phyloP scores from a whole-genome alignment of 352 stramenopile species.

The Pythium utonaiense region DNA sequence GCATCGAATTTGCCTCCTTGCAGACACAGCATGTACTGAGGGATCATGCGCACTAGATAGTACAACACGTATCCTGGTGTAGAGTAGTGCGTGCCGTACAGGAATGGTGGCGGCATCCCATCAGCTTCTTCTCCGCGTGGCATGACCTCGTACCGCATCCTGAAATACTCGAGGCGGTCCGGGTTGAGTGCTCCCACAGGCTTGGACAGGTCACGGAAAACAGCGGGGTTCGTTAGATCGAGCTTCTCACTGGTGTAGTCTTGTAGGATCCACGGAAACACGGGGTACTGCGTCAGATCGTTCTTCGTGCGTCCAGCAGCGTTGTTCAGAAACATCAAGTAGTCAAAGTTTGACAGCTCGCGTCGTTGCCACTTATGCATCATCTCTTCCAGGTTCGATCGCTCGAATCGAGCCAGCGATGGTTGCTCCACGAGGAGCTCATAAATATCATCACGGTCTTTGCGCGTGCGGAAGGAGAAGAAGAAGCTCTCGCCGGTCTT shows the following conservation, averaged over 20 bases:
- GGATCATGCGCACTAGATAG: slow-evolving; percentile 95
- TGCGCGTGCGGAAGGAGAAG: slow-evolving; percentile 68
- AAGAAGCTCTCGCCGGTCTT: slow-evolving; percentile 69
- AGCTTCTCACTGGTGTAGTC: slow-evolving; percentile 84
- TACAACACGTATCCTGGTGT: slow-evolving; percentile 96
- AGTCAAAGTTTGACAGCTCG: slow-evolving; percentile 94
- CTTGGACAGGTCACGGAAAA: slow-evolving; percentile 91
- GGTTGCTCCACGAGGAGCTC: slow-evolving; percentile 57
- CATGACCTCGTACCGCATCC: slow-evolving; percentile 87
- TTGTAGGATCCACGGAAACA: slow-evolving; percentile 95
- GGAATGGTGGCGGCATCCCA: slow-evolving; percentile 88
- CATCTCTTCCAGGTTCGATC: slow-evolving; percentile 52
- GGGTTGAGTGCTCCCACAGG: slow-evolving; percentile 92
- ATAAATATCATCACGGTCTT: slow-evolving; percentile 78
- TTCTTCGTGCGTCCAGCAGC: slow-evolving; percentile 74
- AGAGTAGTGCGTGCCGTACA: slow-evolving; percentile 95
- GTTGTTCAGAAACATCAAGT: slow-evolving; percentile 86
- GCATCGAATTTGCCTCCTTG: slow-evolving; percentile 98
- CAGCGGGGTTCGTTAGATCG: slow-evolving; percentile 69
- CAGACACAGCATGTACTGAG: slow-evolving; percentile 93
- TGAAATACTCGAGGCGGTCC: slow-evolving; percentile 84
- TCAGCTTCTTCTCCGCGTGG: slow-evolving; percentile 67
- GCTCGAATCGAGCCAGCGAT: slow-evolving; percentile 38
- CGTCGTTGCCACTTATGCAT: slow-evolving; percentile 64
- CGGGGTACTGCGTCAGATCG: slow-evolving; percentile 92